Base-by-base conservation (phyloP, 345 rosid species). In the Lepidium sativum region DNA sequence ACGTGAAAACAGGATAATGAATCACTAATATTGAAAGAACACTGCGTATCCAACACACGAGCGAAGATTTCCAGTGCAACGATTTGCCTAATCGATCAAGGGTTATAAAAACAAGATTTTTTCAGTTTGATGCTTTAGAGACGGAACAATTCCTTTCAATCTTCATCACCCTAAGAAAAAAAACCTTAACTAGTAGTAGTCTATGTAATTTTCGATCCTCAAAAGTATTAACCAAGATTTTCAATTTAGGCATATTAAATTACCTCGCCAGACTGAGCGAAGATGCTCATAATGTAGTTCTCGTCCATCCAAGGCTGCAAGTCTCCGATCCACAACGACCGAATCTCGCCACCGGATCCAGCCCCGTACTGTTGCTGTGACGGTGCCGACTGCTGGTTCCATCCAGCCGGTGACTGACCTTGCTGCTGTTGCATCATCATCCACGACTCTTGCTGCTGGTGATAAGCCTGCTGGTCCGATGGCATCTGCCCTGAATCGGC, bases 281-380 rank as follows among this genome's bases (percentile, higher is more conserved):
- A 94, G 75, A 84, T 70, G 77, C 44, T 69, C 68, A 66, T 62
- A 63, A 94, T 79, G 63, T 94, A 91, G 75, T 31, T 80, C 80
- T 94, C 97, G 45, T 94, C 96, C 99, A 94, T 94, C 89, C 96
- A 86, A 16, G 72, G 92, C 81, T 81, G 97, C 74, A 90, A 65
- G 68, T 86, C 96, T 4, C 99, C 96, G 68, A 94, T 88, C 97
- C 99, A 94, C 57, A 94, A 64, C 9, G 95, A 86, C 73, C 78
- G 82, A 65, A 88, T 65, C 76, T 85, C 96, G 8, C 67, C 53
- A 9, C 71, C 66, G 41, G 77, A 60, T 23, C 73, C 77, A n/a
- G 49, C 69, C 10, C 56, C 80, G 67, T 76, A 80, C 67, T 65
- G 80, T 60, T 65, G 74, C 31, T 68, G 39, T n/a, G 81, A 76